Evolutionary conservation across 2,329 filamentous ascomycete species (phyloP), one percentile per base, ranked within the genome.

Genomic region (Aspergillus luchuensis): DNA sequence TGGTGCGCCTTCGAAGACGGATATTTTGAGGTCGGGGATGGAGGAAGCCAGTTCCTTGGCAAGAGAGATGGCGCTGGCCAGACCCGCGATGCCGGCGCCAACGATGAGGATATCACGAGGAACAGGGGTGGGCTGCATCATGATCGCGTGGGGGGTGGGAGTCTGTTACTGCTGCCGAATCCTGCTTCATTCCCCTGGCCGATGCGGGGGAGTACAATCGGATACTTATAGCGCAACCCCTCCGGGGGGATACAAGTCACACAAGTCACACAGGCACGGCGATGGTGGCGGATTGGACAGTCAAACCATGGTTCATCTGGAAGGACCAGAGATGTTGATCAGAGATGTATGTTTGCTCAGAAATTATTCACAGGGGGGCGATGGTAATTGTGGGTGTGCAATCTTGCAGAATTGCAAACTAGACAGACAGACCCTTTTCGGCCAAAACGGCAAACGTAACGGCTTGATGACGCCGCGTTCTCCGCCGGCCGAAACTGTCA

Each of bases 1-100:
- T 7, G 66, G 50, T 11, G 69, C 67, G 17, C 72, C 66, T 52
- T 76, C 75, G 55, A 67, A 74, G 17, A 74, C 61, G 2, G 67
- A 64, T 50, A 73, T 73, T 13, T 62, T 61, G 8, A 70, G 33
- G 17, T 61, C 58, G 10, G 63, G 60, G 45, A 52, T 23, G 5
- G 54, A 19, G 7, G 64, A 57, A 7, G 63, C 50, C 11, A 70
- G 63, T 23, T 67, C 61, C 36, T 66, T 55, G 30, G 63, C 63
- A 25, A 69, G 59, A 28, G 67, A 57, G 11, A 68, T 63, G 15
- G 66, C 68, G 23, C 58, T 57, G 38, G 63, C 64, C 39, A 70
- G 63, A 17, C 68, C 68, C 13, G 66, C 61, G 17, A 69, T 63
- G 38, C 68, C 68, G 28, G 62, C 67, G 50, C 68, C 68, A 11